Base-by-base conservation (phyloP, 1,284 basidiomycete species). In the Schizopora paradoxa region DNA sequence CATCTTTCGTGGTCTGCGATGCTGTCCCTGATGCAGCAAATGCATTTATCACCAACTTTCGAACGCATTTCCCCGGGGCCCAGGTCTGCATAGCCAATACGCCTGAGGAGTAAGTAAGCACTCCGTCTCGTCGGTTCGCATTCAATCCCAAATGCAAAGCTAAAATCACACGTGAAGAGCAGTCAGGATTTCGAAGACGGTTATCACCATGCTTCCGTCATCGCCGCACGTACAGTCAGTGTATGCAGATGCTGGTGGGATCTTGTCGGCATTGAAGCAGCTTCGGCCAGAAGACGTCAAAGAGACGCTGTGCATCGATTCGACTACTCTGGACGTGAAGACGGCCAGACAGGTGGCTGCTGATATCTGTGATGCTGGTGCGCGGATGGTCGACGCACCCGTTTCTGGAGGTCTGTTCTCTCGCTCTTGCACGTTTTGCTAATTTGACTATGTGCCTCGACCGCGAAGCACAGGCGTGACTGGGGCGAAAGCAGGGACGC, bases 201-300 rank as follows among this genome's bases (percentile, higher is more conserved):
- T 93, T 36, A 63, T 93, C 44, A 91, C 89, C 13, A 91, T 93
- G 88, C 73, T 93, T 5, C 91, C 90, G 0, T 91, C 90, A 1
- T 88, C 88, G 3, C 83, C 87, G 0, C 81, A 93, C 51, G 90
- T 93, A 37, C 66, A 75, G 34, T 63, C 70, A 43, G 90, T 91
- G 6, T 93, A 91, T 59, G 63, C 68, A 19, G 67, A 71, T 33
- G 58, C 63, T 36, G 66, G 68, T 23, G 81, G 80, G 0, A 78
- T 91, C 51, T 68, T 89, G 44, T 69, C 79, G 5, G 68, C 74
- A 1, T 65, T 88, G 40, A 64, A 62, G 35, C 65, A 61, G 14
- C 58, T 86, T 23, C 56, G 73, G 2, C 45, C 52, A 4, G 62
- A 67, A 13, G 66, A 68, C 14, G 64, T 66, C 6, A 57, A 59